phyloP scores from a whole-genome alignment of 306 rosid genomes.

The Medicago lupulina region DNA sequence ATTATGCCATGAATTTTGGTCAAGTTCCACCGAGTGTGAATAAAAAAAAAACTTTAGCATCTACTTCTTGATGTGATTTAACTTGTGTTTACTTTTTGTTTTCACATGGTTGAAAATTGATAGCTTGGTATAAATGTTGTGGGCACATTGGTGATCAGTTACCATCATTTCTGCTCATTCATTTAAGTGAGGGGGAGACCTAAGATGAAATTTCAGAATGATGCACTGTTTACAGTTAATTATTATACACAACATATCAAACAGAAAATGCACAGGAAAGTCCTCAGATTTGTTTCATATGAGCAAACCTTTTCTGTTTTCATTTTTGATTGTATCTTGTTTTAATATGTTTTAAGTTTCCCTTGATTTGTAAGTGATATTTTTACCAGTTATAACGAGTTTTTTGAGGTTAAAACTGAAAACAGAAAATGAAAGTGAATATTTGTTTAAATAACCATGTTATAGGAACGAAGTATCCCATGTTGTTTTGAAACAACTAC shows the following conservation, averaged over 20 bases:
- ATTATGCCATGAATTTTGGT: conserved; percentile 66
- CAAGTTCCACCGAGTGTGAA: conserved; percentile 58
- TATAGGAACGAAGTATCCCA: not conserved
- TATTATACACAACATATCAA: not conserved
- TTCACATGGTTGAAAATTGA: conserved; percentile 36
- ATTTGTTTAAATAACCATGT: not conserved
- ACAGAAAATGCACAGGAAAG: not conserved
- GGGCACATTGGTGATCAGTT: conserved; percentile 42
- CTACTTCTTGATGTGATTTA: conserved; percentile 39
- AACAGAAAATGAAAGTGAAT: not conserved
- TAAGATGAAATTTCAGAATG: conserved; percentile 6
- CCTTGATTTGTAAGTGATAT: not conserved
- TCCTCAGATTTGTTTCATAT: not conserved
- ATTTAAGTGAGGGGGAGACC: conserved; percentile 40
- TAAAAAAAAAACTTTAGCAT: conserved; percentile 45
- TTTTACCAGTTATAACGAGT: not conserved
- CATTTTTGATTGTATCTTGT: not conserved
- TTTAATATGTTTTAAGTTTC: not conserved
- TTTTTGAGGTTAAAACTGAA: not conserved
- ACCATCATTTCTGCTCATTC: conserved; percentile 39
- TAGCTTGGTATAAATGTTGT: conserved; percentile 43
- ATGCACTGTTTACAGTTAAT: not conserved
- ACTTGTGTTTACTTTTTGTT: conserved; percentile 27
- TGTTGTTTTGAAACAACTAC: not conserved
- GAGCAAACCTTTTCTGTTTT: not conserved